A percentile compares a stretch with the other conserved stretches of the same genome.
phyloP scores from a whole-genome alignment of 148 eudicot species.

The Nepenthes gracilis region DNA sequence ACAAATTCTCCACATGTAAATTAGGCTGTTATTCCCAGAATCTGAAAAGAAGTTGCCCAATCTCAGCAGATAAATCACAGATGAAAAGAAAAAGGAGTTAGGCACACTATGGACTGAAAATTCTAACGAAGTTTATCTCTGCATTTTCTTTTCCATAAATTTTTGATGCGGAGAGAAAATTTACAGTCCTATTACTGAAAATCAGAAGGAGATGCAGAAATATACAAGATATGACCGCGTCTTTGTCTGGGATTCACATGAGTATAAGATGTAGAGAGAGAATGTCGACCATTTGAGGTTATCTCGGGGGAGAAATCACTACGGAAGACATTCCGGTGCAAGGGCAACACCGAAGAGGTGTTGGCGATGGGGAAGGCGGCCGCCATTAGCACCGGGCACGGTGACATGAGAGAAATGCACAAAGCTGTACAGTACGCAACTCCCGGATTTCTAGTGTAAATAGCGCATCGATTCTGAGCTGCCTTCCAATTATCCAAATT shows the following conservation, averaged over 20 bases:
- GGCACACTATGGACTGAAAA: too few species aligned
- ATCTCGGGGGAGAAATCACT: conserved; percentile 12
- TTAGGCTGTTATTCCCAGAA: too few species aligned
- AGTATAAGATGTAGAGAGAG: conserved; percentile 7
- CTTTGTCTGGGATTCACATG: conserved; percentile 1
- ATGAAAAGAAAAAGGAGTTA: too few species aligned
- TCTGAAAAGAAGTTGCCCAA: background rate
- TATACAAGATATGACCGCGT: conserved; percentile 25
- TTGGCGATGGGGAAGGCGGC: conserved; percentile 2
- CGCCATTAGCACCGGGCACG: background rate
- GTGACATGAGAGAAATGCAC: background rate
- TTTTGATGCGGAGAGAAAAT: too few species aligned
- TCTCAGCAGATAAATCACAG: background rate
- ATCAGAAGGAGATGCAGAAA: background rate
- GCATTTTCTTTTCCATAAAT: too few species aligned
- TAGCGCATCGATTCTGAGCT: too few species aligned
- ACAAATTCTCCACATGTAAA: too few species aligned
- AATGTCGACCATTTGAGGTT: conserved; percentile 6
- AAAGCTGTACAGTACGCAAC: too few species aligned
- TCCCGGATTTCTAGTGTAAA: too few species aligned
- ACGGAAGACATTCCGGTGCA: conserved; percentile 6
- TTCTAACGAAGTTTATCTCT: too few species aligned
- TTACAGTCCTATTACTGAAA: too few species aligned
- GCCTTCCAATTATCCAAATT: too few species aligned
- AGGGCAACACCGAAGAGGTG: conserved; percentile 6